These are phyloP conservation scores for Paramecium biaurelia DNA, from an alignment of 73 alveolate species.

Conservation along the genomic window DNA sequence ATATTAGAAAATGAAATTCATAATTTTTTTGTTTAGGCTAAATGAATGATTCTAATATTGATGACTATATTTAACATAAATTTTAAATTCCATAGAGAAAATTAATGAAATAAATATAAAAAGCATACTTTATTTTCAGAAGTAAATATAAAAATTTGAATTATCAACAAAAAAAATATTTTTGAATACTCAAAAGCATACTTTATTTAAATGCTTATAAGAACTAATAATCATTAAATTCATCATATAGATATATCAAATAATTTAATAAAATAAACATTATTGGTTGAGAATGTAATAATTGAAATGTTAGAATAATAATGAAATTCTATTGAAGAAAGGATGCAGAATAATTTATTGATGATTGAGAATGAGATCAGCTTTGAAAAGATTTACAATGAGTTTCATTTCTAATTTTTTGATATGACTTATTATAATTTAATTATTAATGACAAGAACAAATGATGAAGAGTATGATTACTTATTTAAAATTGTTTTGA, in stretches of 20 bases:
- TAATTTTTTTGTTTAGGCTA: not conserved
- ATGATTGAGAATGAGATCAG: not conserved
- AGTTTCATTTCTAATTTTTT: not conserved
- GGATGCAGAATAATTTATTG: not conserved
- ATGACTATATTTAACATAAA: not conserved
- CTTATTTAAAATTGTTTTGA: conserved; percentile 57
- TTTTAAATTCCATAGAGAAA: not conserved
- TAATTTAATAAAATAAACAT: not conserved
- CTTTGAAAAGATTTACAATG: not conserved
- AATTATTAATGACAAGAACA: conserved; percentile 50
- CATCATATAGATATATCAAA: not conserved
- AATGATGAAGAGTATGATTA: conserved; percentile 63
- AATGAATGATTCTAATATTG: not conserved
- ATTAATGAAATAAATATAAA: no score
- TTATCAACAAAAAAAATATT: not conserved
- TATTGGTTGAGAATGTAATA: not conserved
- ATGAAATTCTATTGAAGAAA: not conserved
- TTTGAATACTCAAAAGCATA: not conserved
- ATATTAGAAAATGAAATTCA: not conserved
- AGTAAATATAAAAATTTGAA: not conserved
- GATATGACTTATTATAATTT: not conserved
- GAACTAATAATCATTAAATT: not conserved
- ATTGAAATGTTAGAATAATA: not conserved
- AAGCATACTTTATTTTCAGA: no score
- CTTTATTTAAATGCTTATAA: not conserved